Evolutionary conservation across 192 early-diverging fungal genomes (phyloP).

Genomic region (Lobulomyces angularis): DNA sequence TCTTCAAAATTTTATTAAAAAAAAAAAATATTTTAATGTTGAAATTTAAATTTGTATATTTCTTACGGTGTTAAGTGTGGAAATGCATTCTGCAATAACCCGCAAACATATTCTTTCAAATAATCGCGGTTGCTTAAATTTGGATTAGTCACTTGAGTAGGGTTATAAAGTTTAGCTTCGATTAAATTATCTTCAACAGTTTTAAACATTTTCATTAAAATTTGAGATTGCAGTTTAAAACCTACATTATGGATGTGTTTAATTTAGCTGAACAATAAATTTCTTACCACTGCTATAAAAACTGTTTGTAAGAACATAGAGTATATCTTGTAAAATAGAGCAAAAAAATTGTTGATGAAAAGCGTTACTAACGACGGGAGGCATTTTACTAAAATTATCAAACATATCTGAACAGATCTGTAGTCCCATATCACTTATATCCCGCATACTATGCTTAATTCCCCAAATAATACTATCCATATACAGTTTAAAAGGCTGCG

Average conservation of each 20-base stretch:
- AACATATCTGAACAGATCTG: constrained; percentile 77
- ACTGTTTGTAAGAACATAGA: constrained; percentile 91
- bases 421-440: constrained; percentile 88
- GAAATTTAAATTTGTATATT: neutral
- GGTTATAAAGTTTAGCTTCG: constrained; percentile 75
- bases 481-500: constrained; percentile 79
- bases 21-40: constrained; percentile 1
- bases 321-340: constrained; percentile 84
- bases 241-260: constrained; percentile 34
- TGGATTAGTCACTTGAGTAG: constrained; percentile 56
- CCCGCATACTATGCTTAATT: constrained; percentile 97
- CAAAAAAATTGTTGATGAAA: constrained; percentile 92
- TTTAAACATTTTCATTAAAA: constrained; percentile 81
- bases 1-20: constrained; percentile 19
- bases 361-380: constrained; percentile 57
- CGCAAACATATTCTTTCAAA: constrained; percentile 70
- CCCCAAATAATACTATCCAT: constrained; percentile 95
- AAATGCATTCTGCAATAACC: constrained; percentile 76
- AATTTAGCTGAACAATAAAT: constrained; percentile 5
- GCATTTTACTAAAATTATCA: constrained; percentile 64
- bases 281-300: constrained; percentile 86
- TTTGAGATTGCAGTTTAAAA: constrained; percentile 82
- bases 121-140: constrained; percentile 68
- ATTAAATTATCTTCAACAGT: constrained; percentile 62
- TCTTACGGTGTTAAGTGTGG: constrained; percentile 73